A percentile compares a stretch with the other conserved stretches of the same genome.
These are phyloP conservation scores for Trichoderma atrobrunneum DNA, from an alignment of 2,329 filamentous ascomycete species.

Conservation along the genomic window DNA sequence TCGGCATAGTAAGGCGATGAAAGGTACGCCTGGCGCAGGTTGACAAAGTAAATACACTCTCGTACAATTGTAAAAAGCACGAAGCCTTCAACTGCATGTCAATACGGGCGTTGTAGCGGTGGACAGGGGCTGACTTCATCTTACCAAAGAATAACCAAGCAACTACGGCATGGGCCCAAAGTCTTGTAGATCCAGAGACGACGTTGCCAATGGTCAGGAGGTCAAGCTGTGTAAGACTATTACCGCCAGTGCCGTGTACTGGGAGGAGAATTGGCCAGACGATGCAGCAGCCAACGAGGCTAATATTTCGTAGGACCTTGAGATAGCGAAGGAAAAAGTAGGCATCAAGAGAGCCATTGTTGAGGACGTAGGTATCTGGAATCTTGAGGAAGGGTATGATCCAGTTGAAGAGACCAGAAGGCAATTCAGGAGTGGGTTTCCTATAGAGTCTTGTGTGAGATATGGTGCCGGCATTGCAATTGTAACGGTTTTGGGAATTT, in stretches of 20 bases:
- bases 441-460: slow-evolving; percentile 30
- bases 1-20: slow-evolving; percentile 80
- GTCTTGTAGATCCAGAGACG: slow-evolving; percentile 55
- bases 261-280: slow-evolving; percentile 87
- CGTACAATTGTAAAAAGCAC: slow-evolving; percentile 84
- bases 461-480: not conserved
- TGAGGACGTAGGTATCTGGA: slow-evolving; percentile 75
- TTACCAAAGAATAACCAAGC: slow-evolving; percentile 70
- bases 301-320: slow-evolving; percentile 72
- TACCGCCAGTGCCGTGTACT: slow-evolving; percentile 80
- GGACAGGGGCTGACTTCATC: not conserved
- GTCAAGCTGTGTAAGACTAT: slow-evolving; percentile 64
- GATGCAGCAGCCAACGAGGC: slow-evolving; percentile 77
- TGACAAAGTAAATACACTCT: slow-evolving; percentile 89
- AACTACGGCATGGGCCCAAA: slow-evolving; percentile 79
- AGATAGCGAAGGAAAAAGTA: slow-evolving; percentile 81
- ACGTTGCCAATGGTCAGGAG: slow-evolving; percentile 79
- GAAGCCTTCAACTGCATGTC: slow-evolving; percentile 56
- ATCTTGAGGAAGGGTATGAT: slow-evolving; percentile 63
- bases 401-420: slow-evolving; percentile 65
- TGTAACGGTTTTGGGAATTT: not conserved
- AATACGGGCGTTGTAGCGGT: not conserved
- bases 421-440: slow-evolving; percentile 57
- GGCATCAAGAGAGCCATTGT: slow-evolving; percentile 88
- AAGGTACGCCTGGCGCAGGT: slow-evolving; percentile 87